Base-by-base conservation (phyloP, 306 rosid species). In the Pueraria montana region DNA sequence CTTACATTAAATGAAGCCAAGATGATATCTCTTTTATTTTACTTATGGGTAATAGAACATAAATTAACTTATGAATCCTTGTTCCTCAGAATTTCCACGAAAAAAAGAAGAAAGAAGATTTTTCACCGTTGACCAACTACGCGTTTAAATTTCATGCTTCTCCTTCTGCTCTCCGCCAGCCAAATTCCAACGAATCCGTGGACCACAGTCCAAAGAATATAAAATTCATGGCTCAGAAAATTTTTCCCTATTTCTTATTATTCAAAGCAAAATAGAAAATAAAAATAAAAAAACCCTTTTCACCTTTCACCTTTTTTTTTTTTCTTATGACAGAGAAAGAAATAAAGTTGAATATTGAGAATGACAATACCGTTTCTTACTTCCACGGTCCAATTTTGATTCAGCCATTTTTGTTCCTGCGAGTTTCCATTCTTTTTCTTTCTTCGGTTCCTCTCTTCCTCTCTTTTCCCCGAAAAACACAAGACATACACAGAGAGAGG, bases 141-240 rank as follows among this genome's bases (percentile, higher is more conserved):
- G 76, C 53, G 83, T 68, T 14, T 75, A 50, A 65, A 34, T n/a
- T 11, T 38, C 18, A 52, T 8, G 32, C 21, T 30, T 63, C 18
- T 24, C 18, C 32, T 23, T 23, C 5, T 8, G 1, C n/a, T 52
- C 69, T n/a, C 70, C 1, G 69, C 85, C 81, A 74, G 78, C 81
- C 80, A 77, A 55, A 58, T 72, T 77, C 82, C 83, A 76, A 55
- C 83, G 67, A 75, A 86, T 71, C 83, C 71, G 46, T 64, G 71
- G 71, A 64, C 71, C 6, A 14, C 3, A 34, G 46, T 32, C 4
- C 72, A 52, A 52, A 6, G 23, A 34, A 53, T 72, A 46, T 38
- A 38, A 73, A 18, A 42, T 45, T 64, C 21, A 56, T 66, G 69
- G 26, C 18, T 79, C 72, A 68, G 17, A 86, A 74, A 48, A 62